Percentiles rank a stretch among this genome's conserved stretches.
These are phyloP conservation scores for Aureobasidium leucospermi DNA, from an alignment of 2,329 filamentous ascomycete species.

Conservation along the genomic window DNA sequence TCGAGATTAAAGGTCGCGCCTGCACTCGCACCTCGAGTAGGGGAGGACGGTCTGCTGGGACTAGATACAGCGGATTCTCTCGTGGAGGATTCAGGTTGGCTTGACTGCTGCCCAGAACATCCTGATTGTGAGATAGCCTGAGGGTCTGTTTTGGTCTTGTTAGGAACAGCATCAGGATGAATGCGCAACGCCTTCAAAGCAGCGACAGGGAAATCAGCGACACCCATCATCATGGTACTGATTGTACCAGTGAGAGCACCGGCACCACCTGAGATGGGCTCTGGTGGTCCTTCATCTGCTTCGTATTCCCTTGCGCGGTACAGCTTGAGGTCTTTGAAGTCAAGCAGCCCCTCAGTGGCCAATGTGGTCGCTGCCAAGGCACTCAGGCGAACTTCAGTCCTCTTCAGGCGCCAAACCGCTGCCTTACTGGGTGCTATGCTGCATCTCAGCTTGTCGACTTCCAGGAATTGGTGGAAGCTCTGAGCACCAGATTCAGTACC, in stretches of 20 bases:
- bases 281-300: constrained; percentile 66
- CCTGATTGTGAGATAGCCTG: not conserved
- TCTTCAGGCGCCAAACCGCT: constrained; percentile 65
- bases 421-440: constrained; percentile 56
- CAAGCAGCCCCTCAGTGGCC: constrained; percentile 53
- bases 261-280: constrained; percentile 70
- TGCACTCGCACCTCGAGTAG: not conserved
- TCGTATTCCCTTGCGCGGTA: constrained; percentile 55
- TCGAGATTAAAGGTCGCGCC: constrained; percentile 16
- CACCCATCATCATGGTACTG: constrained; percentile 68
- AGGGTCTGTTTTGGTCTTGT: constrained; percentile 8
- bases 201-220: constrained; percentile 61
- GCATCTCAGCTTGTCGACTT: constrained; percentile 58
- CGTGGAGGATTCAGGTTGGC: not conserved
- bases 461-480: constrained; percentile 43
- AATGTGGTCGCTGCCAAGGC: constrained; percentile 62
- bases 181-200: constrained; percentile 41
- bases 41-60: not conserved
- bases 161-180: constrained; percentile 21
- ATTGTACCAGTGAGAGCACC: constrained; percentile 69
- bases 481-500: constrained; percentile 33
- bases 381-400: constrained; percentile 59
- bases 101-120: not conserved
- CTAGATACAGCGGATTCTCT: not conserved
- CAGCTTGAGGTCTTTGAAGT: constrained; percentile 66